phyloP scores from a whole-genome alignment of 1,139 yeast genomes.

The Arxiozyma slooffiae region DNA sequence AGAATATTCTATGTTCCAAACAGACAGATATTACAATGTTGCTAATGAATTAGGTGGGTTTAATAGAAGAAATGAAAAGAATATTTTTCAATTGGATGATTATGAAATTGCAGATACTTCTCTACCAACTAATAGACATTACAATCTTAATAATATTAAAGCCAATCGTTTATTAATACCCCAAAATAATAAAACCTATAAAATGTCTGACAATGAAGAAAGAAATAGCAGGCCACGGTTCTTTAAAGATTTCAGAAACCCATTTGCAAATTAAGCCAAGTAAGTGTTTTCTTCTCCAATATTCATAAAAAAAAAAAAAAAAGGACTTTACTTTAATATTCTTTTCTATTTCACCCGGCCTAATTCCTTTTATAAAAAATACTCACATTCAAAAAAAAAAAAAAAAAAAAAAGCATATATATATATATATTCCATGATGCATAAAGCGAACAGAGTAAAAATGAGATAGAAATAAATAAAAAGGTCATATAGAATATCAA shows the following conservation, averaged over 20 bases:
- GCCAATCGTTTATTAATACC: not conserved
- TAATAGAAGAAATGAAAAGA: not conserved
- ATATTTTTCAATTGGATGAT: not conserved
- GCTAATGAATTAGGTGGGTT: constrained; percentile 6
- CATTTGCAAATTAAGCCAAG: constrained; percentile 15
- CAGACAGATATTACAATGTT: constrained; percentile 2
- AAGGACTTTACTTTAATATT: too few species aligned
- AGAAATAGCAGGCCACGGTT: not conserved
- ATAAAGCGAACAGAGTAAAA: too few species aligned
- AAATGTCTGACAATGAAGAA: not conserved
- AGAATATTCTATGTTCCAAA: not conserved
- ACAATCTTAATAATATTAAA: not conserved
- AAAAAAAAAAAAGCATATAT: too few species aligned
- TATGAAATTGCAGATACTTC: not conserved
- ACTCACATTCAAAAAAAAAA: too few species aligned
- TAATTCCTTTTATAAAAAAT: too few species aligned
- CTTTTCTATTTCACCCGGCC: too few species aligned
- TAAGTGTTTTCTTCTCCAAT: not conserved
- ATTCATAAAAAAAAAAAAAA: too few species aligned
- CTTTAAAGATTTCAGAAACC: constrained; percentile 23
- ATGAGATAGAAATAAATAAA: too few species aligned
- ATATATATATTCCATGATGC: too few species aligned
- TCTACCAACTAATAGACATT: not conserved
- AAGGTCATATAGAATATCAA: too few species aligned
- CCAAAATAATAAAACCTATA: not conserved